Conservation (phyloP, 225 moss, liverwort and hornwort species). For the Straminergon stramineum region DNA sequence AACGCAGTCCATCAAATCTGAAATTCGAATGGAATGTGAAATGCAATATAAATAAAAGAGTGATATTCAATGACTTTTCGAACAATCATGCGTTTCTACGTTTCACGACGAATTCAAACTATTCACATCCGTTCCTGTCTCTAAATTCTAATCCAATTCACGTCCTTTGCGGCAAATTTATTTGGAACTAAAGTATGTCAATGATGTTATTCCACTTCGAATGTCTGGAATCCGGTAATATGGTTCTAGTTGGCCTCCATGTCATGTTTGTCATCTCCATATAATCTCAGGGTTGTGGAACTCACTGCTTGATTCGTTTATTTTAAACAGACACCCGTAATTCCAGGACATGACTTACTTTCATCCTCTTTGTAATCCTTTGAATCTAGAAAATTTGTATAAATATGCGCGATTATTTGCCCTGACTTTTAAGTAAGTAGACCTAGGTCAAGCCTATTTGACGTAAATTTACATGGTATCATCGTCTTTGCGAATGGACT, state of each 20-base stretch:
- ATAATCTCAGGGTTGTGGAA: background rate
- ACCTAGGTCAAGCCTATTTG: background rate
- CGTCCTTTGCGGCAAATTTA: no score
- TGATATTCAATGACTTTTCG: no score
- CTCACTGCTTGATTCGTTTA: background rate
- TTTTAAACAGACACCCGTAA: no score
- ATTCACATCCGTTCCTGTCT: no score
- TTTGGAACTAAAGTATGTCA: background rate
- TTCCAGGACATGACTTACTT: background rate
- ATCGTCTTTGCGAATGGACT: background rate
- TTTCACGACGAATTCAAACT: background rate
- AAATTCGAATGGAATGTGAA: background rate
- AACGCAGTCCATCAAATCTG: background rate
- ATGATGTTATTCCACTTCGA: background rate
- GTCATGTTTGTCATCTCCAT: background rate
- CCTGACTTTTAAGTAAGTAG: background rate
- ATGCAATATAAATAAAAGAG: rapidly evolving
- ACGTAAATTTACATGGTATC: background rate
- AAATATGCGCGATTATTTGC: background rate
- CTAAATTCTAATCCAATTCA: background rate
- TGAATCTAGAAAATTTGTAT: background rate
- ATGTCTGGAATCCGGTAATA: background rate
- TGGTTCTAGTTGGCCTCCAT: background rate
- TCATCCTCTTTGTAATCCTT: background rate
- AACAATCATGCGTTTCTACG: no score